Evolutionary conservation across 441 rosid species (phyloP).

Genomic region (Viola pubescens): DNA sequence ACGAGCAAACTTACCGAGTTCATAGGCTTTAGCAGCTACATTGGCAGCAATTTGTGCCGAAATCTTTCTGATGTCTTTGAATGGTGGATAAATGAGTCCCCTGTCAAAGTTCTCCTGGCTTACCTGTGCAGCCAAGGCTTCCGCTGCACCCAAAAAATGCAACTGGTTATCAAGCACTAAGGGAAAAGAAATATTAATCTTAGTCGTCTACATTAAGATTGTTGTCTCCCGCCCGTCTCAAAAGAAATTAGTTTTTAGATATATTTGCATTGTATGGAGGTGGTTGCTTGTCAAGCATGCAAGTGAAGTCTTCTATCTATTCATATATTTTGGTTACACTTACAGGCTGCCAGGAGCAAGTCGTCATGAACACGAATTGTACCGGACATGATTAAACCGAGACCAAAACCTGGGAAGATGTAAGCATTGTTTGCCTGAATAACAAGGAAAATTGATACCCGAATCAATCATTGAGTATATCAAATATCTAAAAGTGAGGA

Average conservation of each 20-base stretch:
- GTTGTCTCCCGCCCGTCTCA: too few relatives aligned
- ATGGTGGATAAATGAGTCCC: conserved; percentile 82
- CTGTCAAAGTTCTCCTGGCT: conserved; percentile 64
- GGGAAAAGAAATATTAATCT: not conserved
- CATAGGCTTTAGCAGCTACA: conserved; percentile 84
- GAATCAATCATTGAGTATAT: conserved; percentile 1
- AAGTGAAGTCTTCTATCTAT: not conserved
- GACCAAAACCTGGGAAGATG: conserved; percentile 84
- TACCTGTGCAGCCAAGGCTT: conserved; percentile 78
- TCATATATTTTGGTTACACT: conserved; percentile 14
- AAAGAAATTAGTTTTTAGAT: too few relatives aligned
- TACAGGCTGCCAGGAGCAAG: conserved; percentile 78
- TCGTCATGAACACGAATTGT: conserved; percentile 86
- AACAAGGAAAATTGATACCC: conserved; percentile 6
- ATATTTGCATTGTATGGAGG: too few relatives aligned
- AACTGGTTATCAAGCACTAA: not conserved
- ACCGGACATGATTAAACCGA: conserved; percentile 84
- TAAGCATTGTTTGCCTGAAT: conserved; percentile 79
- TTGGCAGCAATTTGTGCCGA: conserved; percentile 82
- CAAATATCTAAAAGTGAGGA: not conserved
- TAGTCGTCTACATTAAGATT: not conserved
- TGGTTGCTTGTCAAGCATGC: not conserved
- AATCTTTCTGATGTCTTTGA: conserved; percentile 70
- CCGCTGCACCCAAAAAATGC: conserved; percentile 33
- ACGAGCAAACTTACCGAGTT: conserved; percentile 51